A percentile compares a stretch with the other conserved stretches of the same genome.
Conservation (phyloP, 1,284 basidiomycete species). For the Grifola frondosa region DNA sequence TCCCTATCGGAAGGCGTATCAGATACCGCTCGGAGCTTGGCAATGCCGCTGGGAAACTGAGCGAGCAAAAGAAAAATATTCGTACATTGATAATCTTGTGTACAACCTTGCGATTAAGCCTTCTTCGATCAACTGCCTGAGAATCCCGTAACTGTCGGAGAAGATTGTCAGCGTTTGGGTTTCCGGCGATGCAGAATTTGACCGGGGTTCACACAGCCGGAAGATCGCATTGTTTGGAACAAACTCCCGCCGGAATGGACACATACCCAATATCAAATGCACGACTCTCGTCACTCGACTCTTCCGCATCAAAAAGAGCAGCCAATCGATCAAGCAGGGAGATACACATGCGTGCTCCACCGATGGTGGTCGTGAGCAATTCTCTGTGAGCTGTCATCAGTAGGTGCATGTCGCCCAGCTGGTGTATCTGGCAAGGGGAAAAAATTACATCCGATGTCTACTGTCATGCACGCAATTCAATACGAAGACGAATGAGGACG, state of each 20-base stretch:
- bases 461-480: conserved; percentile 68
- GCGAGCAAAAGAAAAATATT: conserved; percentile 2
- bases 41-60: background rate
- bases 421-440: conserved; percentile 7
- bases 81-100: conserved; percentile 36
- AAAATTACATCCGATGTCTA: conserved; percentile 54
- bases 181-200: background rate
- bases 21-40: conserved; percentile 11
- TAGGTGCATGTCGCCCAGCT: conserved; percentile 5
- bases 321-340: conserved; percentile 67
- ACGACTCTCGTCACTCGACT: conserved; percentile 54
- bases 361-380: conserved; percentile 47
- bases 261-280: conserved; percentile 77
- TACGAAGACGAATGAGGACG: conserved; percentile 69
- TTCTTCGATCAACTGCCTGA: conserved; percentile 37
- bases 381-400: conserved; percentile 34
- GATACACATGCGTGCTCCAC: conserved; percentile 62
- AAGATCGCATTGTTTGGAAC: too few species aligned
- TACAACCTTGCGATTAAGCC: conserved; percentile 37
- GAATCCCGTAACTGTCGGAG: conserved; percentile 38
- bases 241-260: too few species aligned
- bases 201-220: background rate
- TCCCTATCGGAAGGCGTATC: conserved; percentile 39
- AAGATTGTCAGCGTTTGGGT: background rate
- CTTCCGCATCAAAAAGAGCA: conserved; percentile 61